phyloP scores from a whole-genome alignment of 495 filamentous ascomycete genomes.

The Darksidea phi region DNA sequence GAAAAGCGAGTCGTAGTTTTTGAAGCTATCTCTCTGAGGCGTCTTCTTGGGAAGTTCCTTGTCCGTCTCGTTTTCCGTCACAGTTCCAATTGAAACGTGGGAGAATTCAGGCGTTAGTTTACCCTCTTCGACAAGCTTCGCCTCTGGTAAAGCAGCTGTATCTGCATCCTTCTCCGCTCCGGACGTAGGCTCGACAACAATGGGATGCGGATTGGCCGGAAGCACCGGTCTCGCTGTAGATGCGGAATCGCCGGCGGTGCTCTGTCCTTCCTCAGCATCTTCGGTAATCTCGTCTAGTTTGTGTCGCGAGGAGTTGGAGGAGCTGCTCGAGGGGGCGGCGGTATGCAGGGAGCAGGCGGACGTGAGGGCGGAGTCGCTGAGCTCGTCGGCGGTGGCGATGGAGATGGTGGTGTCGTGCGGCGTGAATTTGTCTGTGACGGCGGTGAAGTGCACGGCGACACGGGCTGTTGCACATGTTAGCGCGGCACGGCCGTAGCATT shows the following conservation, averaged over 20 bases:
- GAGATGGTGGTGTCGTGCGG: slow-evolving; percentile 82
- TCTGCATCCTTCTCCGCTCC: not conserved
- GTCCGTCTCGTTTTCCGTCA: slow-evolving; percentile 1
- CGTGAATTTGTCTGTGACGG: slow-evolving; percentile 78
- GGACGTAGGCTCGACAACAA: slow-evolving; percentile 17
- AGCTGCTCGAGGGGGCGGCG: slow-evolving; percentile 81
- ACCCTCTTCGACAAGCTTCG: not conserved
- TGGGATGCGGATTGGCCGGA: not conserved
- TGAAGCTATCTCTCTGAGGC: slow-evolving; percentile 22
- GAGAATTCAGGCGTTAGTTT: slow-evolving; percentile 8
- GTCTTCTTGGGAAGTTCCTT: not conserved
- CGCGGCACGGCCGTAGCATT: not conserved
- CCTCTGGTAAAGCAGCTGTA: not conserved
- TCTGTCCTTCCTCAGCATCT: slow-evolving; percentile 66
- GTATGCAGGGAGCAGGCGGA: slow-evolving; percentile 88
- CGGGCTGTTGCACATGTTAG: slow-evolving; percentile 59
- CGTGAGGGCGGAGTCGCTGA: slow-evolving; percentile 83
- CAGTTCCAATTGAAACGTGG: slow-evolving; percentile 9
- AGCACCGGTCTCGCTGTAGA: slow-evolving; percentile 16
- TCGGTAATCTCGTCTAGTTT: slow-evolving; percentile 88
- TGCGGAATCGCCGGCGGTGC: slow-evolving; percentile 32
- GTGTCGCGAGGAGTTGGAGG: slow-evolving; percentile 69
- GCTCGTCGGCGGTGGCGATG: slow-evolving; percentile 68
- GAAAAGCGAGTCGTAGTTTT: slow-evolving; percentile 30
- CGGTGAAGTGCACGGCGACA: slow-evolving; percentile 89